A percentile compares a stretch with the other conserved stretches of the same genome.
phyloP scores from a whole-genome alignment of 805 yeast genomes.

The Candida easanensis region DNA sequence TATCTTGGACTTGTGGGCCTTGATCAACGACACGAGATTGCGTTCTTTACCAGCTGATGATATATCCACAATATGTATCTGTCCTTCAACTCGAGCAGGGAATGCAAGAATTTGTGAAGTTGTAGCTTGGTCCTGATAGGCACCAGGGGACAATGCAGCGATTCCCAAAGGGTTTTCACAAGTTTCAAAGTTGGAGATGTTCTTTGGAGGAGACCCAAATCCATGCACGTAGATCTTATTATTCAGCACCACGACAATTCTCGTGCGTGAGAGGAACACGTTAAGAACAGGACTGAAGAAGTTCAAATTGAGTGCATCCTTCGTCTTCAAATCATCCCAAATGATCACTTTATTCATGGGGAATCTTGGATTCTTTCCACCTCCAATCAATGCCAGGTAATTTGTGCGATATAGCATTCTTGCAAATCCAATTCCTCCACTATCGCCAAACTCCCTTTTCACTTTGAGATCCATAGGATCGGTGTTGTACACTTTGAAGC shows the following conservation, averaged over 20 bases:
- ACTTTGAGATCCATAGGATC: conserved; percentile 83
- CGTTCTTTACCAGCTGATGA: conserved; percentile 62
- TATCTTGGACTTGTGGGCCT: conserved; percentile 72
- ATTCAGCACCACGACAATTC: conserved; percentile 70
- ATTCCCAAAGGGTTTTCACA: conserved; percentile 28
- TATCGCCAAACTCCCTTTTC: conserved; percentile 46
- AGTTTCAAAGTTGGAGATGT: conserved; percentile 36
- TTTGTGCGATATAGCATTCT: conserved; percentile 89
- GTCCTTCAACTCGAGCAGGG: conserved; percentile 76
- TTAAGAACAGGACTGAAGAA: conserved; percentile 74
- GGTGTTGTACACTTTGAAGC: conserved; percentile 81
- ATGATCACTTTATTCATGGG: conserved; percentile 78
- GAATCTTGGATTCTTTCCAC: conserved; percentile 76
- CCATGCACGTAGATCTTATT: conserved; percentile 73
- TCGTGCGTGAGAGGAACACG: conserved; percentile 69
- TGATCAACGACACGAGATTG: conserved; percentile 62
- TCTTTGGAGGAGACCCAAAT: conserved; percentile 75
- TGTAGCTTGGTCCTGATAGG: conserved; percentile 20
- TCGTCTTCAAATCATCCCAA: conserved; percentile 88
- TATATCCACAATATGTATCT: conserved; percentile 75
- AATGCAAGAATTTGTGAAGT: conserved; percentile 61
- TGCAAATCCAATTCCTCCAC: conserved; percentile 66
- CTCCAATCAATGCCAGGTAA: conserved; percentile 86
- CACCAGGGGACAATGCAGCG: conserved; percentile 27
- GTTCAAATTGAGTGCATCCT: conserved; percentile 68